phyloP scores from a whole-genome alignment of 78 protist species.

The Monosiga brevicollis region DNA sequence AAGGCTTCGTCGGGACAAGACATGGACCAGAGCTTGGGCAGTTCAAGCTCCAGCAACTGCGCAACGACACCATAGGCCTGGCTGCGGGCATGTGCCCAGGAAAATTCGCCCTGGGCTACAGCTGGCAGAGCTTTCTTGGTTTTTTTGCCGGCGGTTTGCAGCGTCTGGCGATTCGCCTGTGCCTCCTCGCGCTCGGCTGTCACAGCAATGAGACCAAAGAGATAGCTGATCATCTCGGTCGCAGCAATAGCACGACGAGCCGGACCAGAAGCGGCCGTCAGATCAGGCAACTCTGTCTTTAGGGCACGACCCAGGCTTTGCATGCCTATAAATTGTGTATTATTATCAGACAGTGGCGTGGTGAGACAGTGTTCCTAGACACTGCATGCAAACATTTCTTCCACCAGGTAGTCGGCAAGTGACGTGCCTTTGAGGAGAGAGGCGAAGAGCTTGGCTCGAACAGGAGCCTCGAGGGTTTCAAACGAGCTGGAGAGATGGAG shows the following conservation, averaged over 20 bases:
- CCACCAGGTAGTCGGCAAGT: too few species aligned
- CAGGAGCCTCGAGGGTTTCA: not conserved
- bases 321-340: too few species aligned
- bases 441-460: not conserved
- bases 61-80: not conserved
- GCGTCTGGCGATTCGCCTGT: not conserved
- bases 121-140: not conserved
- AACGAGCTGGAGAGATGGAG: not conserved
- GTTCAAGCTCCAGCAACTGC: not conserved
- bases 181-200: not conserved
- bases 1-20: not conserved
- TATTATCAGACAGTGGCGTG: too few species aligned
- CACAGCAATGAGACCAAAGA: not conserved
- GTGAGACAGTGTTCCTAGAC: too few species aligned
- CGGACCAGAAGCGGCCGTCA: too few species aligned
- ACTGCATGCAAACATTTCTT: too few species aligned
- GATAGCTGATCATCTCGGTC: not conserved
- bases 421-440: too few species aligned
- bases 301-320: too few species aligned
- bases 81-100: not conserved
- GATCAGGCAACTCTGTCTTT: too few species aligned
- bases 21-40: conserved; percentile 1
- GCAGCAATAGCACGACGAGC: too few species aligned
- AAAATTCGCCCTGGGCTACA: not conserved
- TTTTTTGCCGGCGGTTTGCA: not conserved